These are phyloP conservation scores for Viola odorata DNA, from an alignment of 345 rosid species.

Conservation along the genomic window DNA sequence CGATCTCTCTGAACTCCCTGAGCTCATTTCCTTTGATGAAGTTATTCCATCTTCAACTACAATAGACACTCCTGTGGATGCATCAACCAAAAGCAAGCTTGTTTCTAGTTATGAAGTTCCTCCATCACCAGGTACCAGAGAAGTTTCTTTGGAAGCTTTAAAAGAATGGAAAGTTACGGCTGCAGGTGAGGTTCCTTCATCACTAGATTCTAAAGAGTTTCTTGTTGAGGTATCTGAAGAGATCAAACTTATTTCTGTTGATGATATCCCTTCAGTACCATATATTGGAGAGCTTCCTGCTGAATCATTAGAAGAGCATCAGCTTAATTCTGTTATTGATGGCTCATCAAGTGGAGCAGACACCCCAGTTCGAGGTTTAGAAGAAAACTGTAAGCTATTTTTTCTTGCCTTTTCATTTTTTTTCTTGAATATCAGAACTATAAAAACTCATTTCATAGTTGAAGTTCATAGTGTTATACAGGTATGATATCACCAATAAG, in stretches of 20 bases:
- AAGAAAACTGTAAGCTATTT: constrained; percentile 44
- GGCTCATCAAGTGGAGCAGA: not conserved
- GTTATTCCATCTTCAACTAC: constrained; percentile 22
- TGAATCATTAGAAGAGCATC: not conserved
- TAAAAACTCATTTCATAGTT: too few species aligned
- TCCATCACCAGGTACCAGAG: constrained; percentile 6
- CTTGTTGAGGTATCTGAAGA: not conserved
- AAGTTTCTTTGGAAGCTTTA: constrained; percentile 14
- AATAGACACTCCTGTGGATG: constrained; percentile 25
- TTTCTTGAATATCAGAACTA: too few species aligned
- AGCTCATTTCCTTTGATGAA: constrained; percentile 38
- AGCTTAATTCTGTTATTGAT: constrained; percentile 9
- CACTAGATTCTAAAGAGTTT: not conserved
- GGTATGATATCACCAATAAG: too few species aligned
- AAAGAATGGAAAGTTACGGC: constrained; percentile 13
- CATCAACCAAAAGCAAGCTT: constrained; percentile 21
- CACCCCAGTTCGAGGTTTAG: constrained; percentile 29
- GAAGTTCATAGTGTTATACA: too few species aligned
- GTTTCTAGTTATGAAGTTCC: constrained; percentile 14
- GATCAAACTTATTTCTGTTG: constrained; percentile 12
- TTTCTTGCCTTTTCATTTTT: not conserved
- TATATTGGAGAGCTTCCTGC: constrained; percentile 16
- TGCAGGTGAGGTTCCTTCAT: not conserved
- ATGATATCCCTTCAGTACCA: constrained; percentile 19
- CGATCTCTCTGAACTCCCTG: constrained; percentile 19